Evolutionary conservation across 176 grass and related monocot species (phyloP).

Genomic region (Echinochloa phyllopogon): DNA sequence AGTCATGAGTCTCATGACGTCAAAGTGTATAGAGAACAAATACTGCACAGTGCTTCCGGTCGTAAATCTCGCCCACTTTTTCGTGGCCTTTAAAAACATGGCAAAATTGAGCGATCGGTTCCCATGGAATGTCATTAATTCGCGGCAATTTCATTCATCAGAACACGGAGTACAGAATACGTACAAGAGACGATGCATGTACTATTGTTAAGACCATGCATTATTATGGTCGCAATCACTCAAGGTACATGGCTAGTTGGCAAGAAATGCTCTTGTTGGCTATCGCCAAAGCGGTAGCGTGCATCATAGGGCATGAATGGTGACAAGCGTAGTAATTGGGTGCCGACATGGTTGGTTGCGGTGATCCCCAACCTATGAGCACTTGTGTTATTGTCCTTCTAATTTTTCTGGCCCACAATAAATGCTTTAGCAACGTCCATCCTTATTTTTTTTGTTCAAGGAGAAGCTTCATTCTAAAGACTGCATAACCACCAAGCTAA

Average conservation of each 20-base stretch:
- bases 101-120: neutral
- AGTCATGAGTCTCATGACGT: too few species aligned
- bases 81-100: slow-evolving; percentile 23
- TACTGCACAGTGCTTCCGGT: neutral
- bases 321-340: slow-evolving; percentile 35
- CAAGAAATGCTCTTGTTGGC: too few species aligned
- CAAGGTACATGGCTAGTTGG: neutral
- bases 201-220: too few species aligned
- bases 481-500: neutral
- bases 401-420: slow-evolving; percentile 54
- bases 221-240: slow-evolving; percentile 41
- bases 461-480: neutral
- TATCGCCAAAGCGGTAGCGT: slow-evolving; percentile 4
- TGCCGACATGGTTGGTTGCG: slow-evolving; percentile 55
- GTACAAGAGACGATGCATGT: neutral
- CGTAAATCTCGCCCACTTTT: slow-evolving; percentile 39
- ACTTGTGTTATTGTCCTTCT: slow-evolving; percentile 42
- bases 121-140: slow-evolving; percentile 30
- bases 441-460: neutral
- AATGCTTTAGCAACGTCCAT: slow-evolving; percentile 33
- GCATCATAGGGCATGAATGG: slow-evolving; percentile 18
- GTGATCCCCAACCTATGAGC: slow-evolving; percentile 40
- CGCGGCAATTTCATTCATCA: neutral
- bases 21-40: neutral
- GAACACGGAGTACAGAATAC: neutral